Conservation (phyloP, 2,329 filamentous ascomycete species). For the Xylaria sp. region DNA sequence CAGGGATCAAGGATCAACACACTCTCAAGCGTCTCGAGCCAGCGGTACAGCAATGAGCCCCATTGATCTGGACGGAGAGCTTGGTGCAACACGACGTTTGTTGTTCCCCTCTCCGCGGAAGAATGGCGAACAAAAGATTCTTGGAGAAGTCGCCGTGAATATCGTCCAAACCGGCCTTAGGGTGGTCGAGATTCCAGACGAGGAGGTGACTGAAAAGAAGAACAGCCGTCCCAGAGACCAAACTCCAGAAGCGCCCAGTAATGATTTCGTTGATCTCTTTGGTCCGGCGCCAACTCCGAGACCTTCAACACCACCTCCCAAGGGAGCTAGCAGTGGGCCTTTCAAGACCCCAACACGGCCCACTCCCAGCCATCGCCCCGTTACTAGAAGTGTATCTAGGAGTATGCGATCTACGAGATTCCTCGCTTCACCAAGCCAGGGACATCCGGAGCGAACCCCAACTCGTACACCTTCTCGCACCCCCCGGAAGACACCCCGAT, state of each 20-base stretch:
- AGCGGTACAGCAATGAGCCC: conserved; percentile 68
- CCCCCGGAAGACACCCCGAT: conserved; percentile 54
- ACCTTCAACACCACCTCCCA: conserved; percentile 65
- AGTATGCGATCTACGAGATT: conserved; percentile 63
- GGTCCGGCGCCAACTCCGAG: conserved; percentile 65
- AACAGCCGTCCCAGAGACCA: conserved; percentile 52
- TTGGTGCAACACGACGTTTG: conserved; percentile 72
- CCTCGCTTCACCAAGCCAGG: conserved; percentile 58
- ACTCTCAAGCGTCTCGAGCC: conserved; percentile 64
- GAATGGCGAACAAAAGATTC: conserved; percentile 69
- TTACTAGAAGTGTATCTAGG: conserved; percentile 69
- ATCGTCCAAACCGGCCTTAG: conserved; percentile 58
- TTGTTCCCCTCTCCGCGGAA: conserved; percentile 82
- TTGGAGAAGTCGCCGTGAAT: conserved; percentile 68
- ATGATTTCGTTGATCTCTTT: conserved; percentile 69
- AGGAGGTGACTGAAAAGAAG: conserved; percentile 56
- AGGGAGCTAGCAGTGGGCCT: conserved; percentile 57
- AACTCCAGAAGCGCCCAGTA: conserved; percentile 50
- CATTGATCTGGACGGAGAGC: conserved; percentile 63
- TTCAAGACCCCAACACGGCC: conserved; percentile 73
- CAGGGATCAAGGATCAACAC: conserved; percentile 57
- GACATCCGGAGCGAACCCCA: conserved; percentile 61
- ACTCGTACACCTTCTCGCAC: conserved; percentile 52
- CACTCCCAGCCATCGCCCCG: conserved; percentile 70
- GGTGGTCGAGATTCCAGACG: conserved; percentile 52